Evolutionary conservation across 106 monocot genomes (phyloP).

Genomic region (Alisma plantagoaquatica): DNA sequence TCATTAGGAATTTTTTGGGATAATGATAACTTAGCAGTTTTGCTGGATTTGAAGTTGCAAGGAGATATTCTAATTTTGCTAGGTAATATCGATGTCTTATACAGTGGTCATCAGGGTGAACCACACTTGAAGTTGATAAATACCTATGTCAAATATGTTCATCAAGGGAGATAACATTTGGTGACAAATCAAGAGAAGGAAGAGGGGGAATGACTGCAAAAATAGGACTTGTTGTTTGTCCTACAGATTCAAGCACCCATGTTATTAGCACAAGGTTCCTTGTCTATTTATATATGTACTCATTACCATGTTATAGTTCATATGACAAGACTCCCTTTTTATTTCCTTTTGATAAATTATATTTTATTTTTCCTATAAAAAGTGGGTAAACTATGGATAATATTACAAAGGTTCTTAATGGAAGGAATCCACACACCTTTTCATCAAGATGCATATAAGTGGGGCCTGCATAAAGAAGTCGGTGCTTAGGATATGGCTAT

Average conservation of each 20-base stretch:
- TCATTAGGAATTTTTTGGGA: slow-evolving; percentile 99
- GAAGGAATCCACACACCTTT: slow-evolving; percentile 86
- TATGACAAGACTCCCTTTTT: too few relatives aligned
- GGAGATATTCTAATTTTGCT: slow-evolving; percentile 91
- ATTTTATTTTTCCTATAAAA: too few relatives aligned
- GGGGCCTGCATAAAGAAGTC: slow-evolving; percentile 40
- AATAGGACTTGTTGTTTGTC: slow-evolving; percentile 70
- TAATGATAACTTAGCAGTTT: slow-evolving; percentile 92
- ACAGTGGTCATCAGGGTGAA: slow-evolving; percentile 84
- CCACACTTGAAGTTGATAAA: slow-evolving; percentile 73
- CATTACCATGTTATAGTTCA: too few relatives aligned
- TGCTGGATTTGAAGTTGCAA: slow-evolving; percentile 75
- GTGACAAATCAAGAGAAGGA: slow-evolving; percentile 91
- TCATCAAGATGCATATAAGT: slow-evolving; percentile 66
- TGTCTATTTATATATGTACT: too few relatives aligned
- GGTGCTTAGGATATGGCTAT: slow-evolving; percentile 80
- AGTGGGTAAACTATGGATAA: slow-evolving; percentile 79
- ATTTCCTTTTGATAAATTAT: too few relatives aligned
- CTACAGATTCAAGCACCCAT: slow-evolving; percentile 65
- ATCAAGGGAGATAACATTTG: slow-evolving; percentile 91
- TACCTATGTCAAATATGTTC: slow-evolving; percentile 75
- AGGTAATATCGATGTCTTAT: slow-evolving; percentile 97
- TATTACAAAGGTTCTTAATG: slow-evolving; percentile 69
- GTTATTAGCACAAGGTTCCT: slow-evolving; percentile 83
- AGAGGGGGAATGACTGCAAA: slow-evolving; percentile 95